Conservation (phyloP, 202 grass and related monocot species). For the Bolboschoenoplectus hybrid region DNA sequence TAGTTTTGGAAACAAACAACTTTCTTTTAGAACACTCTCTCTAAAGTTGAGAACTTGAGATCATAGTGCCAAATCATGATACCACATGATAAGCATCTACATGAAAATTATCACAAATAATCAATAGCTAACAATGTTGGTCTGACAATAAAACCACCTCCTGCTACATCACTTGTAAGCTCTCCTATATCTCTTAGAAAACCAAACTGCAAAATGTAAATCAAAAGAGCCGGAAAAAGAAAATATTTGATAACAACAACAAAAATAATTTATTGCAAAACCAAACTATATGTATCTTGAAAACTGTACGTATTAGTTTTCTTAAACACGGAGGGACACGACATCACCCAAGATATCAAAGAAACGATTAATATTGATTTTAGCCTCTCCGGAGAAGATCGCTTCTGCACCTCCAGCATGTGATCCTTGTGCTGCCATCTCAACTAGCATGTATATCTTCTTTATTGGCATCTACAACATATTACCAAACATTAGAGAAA, state of each 20-base stretch:
- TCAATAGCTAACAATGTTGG: background rate
- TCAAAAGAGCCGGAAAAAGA: slow-evolving; percentile 6
- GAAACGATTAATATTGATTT: slow-evolving; percentile 89
- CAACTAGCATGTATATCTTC: slow-evolving; percentile 82
- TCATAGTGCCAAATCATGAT: slow-evolving; percentile 11
- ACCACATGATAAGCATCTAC: background rate
- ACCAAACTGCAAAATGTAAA: slow-evolving; percentile 18
- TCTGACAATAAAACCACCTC: background rate
- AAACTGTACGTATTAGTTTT: background rate
- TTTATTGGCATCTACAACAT: slow-evolving; percentile 69
- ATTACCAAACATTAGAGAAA: slow-evolving; percentile 11
- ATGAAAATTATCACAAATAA: slow-evolving; percentile 2
- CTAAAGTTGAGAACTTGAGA: background rate
- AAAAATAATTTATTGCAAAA: slow-evolving; percentile 20
- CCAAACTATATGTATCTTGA: slow-evolving; percentile 13
- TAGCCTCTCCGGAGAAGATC: slow-evolving; percentile 71
- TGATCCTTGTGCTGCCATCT: slow-evolving; percentile 90
- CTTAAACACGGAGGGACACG: slow-evolving; percentile 35
- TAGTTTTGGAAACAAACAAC: background rate
- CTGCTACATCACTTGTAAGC: background rate
- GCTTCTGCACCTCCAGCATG: slow-evolving; percentile 68
- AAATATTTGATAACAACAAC: background rate
- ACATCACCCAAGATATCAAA: slow-evolving; percentile 88
- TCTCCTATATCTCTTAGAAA: slow-evolving; percentile 10
- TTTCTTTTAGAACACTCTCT: background rate